Base-by-base conservation (phyloP, 1,139 yeast genomes). In the Pichiaceae sp. region DNA sequence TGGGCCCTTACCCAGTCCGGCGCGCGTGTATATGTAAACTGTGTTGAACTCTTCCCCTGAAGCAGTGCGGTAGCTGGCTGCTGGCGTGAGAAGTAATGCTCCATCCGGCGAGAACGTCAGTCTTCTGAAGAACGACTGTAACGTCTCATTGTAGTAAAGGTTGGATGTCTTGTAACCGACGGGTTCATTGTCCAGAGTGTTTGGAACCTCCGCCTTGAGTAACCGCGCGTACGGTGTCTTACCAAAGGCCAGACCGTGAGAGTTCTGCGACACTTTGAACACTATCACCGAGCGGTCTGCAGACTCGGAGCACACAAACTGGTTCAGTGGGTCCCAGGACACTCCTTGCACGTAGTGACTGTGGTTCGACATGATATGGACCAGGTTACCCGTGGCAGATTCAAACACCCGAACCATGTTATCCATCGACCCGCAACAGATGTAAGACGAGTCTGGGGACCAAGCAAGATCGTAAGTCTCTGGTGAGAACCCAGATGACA, bases 281-380 rank as follows among this genome's bases (percentile, higher is more conserved):
- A 91, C 64, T 44, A 77, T 78, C 15, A 89, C 79, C 2, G 87
- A 70, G 41, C 96, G 63, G 58, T 93, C 98, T 3, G 96, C 94
- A 18, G 93, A 78, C 54, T 89, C 96, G 5, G 96, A 83, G 1
- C 89, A 86, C 16, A 91, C 59, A 49, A 60, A 86, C 49, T 80
- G 76, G 41, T 80, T 77, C 40, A 65, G 53, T 3, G 98, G 98
- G 56, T 91, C 98, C 97, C 97, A 91, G 0, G 81, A 70, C 3
- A 91, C 91, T 3, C 99, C 99, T 58, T 91, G 99, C 2, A 91
- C 93, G 51, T 85, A 89, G 54, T 89, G 96, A 28, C 65, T 63
- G 56, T 91, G 97, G 45, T 84, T 86, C 3, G 76, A 72, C 34
- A 82, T 62, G 39, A 79, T 78, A 12, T 70, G 62, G 1, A 85